A percentile compares a stretch with the other conserved stretches of the same genome.
phyloP scores from a whole-genome alignment of 192 early-diverging fungal species.

The Martensiomyces pterosporus region DNA sequence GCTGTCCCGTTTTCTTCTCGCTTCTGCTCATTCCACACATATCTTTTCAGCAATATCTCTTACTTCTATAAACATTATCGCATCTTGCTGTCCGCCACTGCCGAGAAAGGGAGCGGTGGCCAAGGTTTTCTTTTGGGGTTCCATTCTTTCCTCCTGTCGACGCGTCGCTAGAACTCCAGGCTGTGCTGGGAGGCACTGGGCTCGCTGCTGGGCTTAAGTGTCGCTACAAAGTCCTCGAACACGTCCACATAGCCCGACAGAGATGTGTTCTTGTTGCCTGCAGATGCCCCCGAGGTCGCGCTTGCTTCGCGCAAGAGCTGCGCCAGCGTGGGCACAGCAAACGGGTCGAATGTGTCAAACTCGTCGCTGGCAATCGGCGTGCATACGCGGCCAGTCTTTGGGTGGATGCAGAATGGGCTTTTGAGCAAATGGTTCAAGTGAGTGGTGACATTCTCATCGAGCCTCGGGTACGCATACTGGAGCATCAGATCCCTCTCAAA shows the following conservation, averaged over 20 bases:
- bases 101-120: no score
- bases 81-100: not conserved
- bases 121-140: not conserved
- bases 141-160: not conserved
- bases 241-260: slow-evolving; percentile 57
- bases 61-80: not conserved
- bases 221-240: slow-evolving; percentile 66
- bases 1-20: not conserved
- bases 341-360: slow-evolving; percentile 83
- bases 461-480: slow-evolving; percentile 87
- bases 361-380: slow-evolving; percentile 79
- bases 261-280: slow-evolving; percentile 50
- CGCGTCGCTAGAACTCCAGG: slow-evolving; percentile 46
- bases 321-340: slow-evolving; percentile 67
- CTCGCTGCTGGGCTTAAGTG: slow-evolving; percentile 9
- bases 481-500: slow-evolving; percentile 74
- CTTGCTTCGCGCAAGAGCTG: slow-evolving; percentile 66
- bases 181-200: slow-evolving; percentile 10
- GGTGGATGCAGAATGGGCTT: slow-evolving; percentile 95
- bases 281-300: not conserved
- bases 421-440: slow-evolving; percentile 94
- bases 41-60: not conserved
- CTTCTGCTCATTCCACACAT: not conserved
- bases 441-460: slow-evolving; percentile 89
- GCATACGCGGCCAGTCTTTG: slow-evolving; percentile 91